Base-by-base conservation (phyloP, 176 grass and related monocot genomes). In the Phyllostachys edulis region DNA sequence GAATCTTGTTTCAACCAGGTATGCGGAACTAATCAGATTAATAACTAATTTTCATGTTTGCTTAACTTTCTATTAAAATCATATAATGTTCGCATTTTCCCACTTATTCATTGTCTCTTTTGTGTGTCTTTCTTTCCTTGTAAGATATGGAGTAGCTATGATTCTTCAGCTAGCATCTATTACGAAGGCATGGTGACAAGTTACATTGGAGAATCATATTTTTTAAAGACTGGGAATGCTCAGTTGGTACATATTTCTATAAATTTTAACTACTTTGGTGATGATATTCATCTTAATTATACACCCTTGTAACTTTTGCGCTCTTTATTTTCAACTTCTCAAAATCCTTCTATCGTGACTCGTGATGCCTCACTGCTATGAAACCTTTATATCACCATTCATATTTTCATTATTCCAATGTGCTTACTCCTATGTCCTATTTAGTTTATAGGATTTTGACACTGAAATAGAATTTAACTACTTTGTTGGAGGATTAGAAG, bases 1-100 rank as follows among this genome's bases (percentile, higher is more conserved):
- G 91, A 98, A 81, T 90, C 57, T 77, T 88, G 68, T 85, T 78
- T 95, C 63, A 20, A 92, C 51, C 83, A 95, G 91, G 96, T 98
- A 95, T 41, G 21, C 72, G 24, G 23, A 84, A 83, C 56, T 66
- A 73, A 59, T 60, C 12, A 42, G n/a, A 71, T 16, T 50, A 45
- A 23, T 83, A 21, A 72, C 15, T 60, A 51, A 32, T 62, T 11
- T 66, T 69, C 61, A 87, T 26, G 13, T 7, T 38, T 63, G 66
- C 49, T 81, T 60, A 77, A 63, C 65, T 50, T 71, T 70, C 17
- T 69, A 36, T 61, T 79, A 70, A 63, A 73, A 75, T 86, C 57
- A 71, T 79, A 21, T 72, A 64, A 12, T 0, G 4, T 66, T 71
- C 72, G 4, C 65, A 54, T 60, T 76, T 75, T 75, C 27, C 21